Conservation (phyloP, 2,329 filamentous ascomycete genomes). For the Trichoderma sp. region DNA sequence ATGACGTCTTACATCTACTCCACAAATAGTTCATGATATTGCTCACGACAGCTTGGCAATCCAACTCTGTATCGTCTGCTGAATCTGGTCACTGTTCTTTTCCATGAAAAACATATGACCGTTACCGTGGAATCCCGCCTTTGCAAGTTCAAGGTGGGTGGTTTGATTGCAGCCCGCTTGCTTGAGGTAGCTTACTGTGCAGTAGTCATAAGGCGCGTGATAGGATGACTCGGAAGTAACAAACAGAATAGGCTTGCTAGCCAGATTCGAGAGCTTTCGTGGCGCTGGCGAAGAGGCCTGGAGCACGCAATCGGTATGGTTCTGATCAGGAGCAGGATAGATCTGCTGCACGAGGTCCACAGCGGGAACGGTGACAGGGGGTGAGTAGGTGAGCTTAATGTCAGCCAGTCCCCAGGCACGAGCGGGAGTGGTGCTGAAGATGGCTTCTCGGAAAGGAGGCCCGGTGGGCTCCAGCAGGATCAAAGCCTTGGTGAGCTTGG, state of each 20-base stretch:
- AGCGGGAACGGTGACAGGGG: conserved; percentile 37
- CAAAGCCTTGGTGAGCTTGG: conserved; percentile 40
- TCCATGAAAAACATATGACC: conserved; percentile 50
- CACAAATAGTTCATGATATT: not conserved
- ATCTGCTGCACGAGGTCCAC: conserved; percentile 34
- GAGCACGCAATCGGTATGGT: conserved; percentile 31
- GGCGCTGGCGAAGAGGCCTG: conserved; percentile 30
- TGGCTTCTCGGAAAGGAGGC: conserved; percentile 45
- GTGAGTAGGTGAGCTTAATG: conserved; percentile 47
- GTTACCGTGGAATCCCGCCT: conserved; percentile 42
- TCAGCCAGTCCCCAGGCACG: conserved; percentile 47
- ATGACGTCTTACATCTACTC: not conserved
- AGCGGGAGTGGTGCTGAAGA: conserved; percentile 35
- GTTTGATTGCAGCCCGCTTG: conserved; percentile 40
- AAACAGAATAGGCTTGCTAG: conserved; percentile 22
- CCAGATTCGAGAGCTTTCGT: conserved; percentile 21
- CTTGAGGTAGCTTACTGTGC: conserved; percentile 38
- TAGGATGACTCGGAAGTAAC: conserved; percentile 43
- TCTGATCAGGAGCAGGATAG: conserved; percentile 25
- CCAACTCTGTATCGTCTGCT: conserved; percentile 27
- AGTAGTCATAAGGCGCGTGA: conserved; percentile 46
- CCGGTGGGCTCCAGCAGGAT: conserved; percentile 46
- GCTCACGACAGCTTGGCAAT: conserved; percentile 13
- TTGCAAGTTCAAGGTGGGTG: conserved; percentile 37
- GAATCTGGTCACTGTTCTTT: conserved; percentile 44